A percentile compares a stretch with the other conserved stretches of the same genome.
These are phyloP conservation scores for Tilletia caries DNA, from an alignment of 1,284 basidiomycete genomes.

Conservation along the genomic window DNA sequence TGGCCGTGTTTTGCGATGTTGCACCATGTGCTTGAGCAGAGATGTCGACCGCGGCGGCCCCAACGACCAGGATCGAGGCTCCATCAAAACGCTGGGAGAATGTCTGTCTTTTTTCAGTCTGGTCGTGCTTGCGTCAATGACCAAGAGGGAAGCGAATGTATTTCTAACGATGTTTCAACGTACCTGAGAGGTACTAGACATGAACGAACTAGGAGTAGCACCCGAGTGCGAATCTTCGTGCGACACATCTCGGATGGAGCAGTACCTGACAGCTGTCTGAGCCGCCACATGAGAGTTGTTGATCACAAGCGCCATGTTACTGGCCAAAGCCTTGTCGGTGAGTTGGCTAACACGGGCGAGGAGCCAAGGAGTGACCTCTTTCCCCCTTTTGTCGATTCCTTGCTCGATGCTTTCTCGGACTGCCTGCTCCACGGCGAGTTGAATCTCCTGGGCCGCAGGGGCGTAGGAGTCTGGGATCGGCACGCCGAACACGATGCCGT, in stretches of 20 bases:
- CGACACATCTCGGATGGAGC: no score
- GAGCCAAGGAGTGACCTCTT: constrained; percentile 94
- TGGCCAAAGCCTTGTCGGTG: constrained; percentile 61
- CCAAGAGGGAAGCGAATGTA: background rate
- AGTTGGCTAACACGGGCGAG: constrained; percentile 78
- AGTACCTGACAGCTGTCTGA: constrained; percentile 65
- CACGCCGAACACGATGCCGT: constrained; percentile 68
- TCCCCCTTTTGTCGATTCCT: constrained; percentile 77
- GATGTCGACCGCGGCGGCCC: constrained; percentile 48
- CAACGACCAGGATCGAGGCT: constrained; percentile 34
- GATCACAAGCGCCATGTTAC: constrained; percentile 82
- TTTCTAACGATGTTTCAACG: no score
- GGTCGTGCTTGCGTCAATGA: background rate
- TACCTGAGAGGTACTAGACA: no score
- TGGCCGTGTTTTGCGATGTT: constrained; percentile 15
- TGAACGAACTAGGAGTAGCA: no score
- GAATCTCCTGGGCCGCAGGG: constrained; percentile 67
- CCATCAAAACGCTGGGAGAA: background rate
- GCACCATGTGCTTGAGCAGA: constrained; percentile 26
- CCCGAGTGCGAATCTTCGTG: no score
- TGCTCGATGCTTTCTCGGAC: constrained; percentile 76
- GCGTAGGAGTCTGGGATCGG: constrained; percentile 82
- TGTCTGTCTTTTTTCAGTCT: no score
- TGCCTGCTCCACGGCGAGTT: constrained; percentile 78
- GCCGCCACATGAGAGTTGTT: constrained; percentile 87